Base-by-base conservation (phyloP, 495 filamentous ascomycete species). In the Aspergillus wentii region DNA sequence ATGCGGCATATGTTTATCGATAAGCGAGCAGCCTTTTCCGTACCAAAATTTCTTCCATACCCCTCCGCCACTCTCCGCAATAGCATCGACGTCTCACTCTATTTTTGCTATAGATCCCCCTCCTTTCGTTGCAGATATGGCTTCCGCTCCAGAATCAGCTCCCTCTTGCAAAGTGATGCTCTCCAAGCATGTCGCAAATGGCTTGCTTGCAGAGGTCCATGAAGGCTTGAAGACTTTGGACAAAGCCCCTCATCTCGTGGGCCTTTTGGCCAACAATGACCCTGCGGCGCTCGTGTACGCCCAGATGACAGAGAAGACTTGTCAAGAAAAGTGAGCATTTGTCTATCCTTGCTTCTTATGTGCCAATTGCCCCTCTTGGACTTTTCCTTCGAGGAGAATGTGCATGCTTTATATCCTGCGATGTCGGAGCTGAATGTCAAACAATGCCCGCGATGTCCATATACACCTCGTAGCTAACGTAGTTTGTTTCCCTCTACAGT, bases 291-390 rank as follows among this genome's bases (percentile, higher is more conserved):
- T 80, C 41, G 86, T 92, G 71, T 98, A 98, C 59, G 92, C 92
- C 40, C 84, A 95, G 53, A 95, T 86, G 88, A 95, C 88, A n/a
- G 80, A 83, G 56, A 94, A 94, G 72, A 96, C 92, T 3, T 95
- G 87, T 57, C 73, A 76, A 57, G 89, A 97, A 66, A 89, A 94
- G 91, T 95, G 68, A 81, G 81, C 53, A 44, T 54, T 40, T 46
- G 49, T 38, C 52, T 17, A 38, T 49, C 37, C 38, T 50, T 46
- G 26, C 19, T 43, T 22, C 37, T 20, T 38, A 47, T 32, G 17
- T 26, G 34, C 33, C 46, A 51, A 52, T 56, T 38, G 38, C 28
- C 18, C 21, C 21, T 19, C 6, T 6, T 13, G 8, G 18, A 9
- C 31, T 28, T n/a, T 9, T 18, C 34, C 41, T 10, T 17, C 8